These are phyloP conservation scores for Clavispora vitiphila DNA, from an alignment of 805 yeast genomes.

Conservation along the genomic window DNA sequence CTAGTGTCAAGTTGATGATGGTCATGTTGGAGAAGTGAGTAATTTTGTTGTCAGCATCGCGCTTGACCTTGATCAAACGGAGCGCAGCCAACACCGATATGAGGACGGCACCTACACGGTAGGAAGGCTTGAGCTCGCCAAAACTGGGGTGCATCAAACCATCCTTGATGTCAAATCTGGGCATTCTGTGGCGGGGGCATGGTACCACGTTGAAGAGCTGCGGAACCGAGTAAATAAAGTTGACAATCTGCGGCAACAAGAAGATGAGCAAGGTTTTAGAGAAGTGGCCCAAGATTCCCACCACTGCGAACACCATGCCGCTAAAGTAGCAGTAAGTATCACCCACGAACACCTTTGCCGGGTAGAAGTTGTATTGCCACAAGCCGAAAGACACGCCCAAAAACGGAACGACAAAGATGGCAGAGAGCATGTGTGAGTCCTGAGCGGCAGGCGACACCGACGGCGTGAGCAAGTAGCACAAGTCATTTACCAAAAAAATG, in stretches of 20 bases:
- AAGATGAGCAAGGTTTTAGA: constrained; percentile 85
- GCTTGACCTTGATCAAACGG: constrained; percentile 39
- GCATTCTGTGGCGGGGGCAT: constrained; percentile 94
- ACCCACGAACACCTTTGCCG: constrained; percentile 92
- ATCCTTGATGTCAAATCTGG: constrained; percentile 61
- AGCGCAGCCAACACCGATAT: constrained; percentile 45
- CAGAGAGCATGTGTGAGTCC: constrained; percentile 79
- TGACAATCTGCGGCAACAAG: constrained; percentile 86
- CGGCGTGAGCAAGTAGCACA: constrained; percentile 51
- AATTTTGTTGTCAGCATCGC: constrained; percentile 20
- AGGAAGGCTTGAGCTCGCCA: constrained; percentile 30
- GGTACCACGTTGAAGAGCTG: constrained; percentile 83
- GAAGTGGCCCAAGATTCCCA: constrained; percentile 93
- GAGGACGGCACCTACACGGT: constrained; percentile 18
- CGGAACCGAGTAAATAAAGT: constrained; percentile 87
- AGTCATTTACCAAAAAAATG: constrained; percentile 71
- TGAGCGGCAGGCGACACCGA: constrained; percentile 48
- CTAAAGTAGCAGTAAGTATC: constrained; percentile 97
- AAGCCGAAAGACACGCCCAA: constrained; percentile 78
- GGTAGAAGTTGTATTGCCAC: constrained; percentile 80
- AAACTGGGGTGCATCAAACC: constrained; percentile 68
- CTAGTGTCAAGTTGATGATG: constrained; percentile 73
- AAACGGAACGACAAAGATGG: constrained; percentile 77
- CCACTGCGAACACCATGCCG: constrained; percentile 98
- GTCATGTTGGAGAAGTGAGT: constrained; percentile 75